Evolutionary conservation across 495 filamentous ascomycete species (phyloP), one percentile per base, ranked within the genome.

Genomic region (Chaetomium cochliodes): DNA sequence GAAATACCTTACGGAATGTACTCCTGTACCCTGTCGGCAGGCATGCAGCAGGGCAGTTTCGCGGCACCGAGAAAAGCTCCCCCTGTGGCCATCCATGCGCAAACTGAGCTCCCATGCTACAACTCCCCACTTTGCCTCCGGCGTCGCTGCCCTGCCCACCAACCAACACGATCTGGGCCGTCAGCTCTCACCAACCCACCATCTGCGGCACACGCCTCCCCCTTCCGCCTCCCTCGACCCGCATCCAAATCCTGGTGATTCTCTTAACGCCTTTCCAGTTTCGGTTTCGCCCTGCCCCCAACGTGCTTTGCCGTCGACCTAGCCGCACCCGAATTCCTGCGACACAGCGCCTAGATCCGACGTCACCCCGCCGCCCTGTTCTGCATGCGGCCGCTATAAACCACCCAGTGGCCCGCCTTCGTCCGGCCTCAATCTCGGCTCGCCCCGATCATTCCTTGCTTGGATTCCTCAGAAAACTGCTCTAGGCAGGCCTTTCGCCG

Each of bases 131-230:
- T n/a, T 25, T 33, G 26, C 26, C 51, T 33, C 42, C 47, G 57
- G 42, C 57, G n/a, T 52, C 58, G 33, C 28, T 54, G 23, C 49
- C 33, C 37, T 58, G 52, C 62, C 49, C 41, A 53, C 42, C 62
- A 62, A 61, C 61, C 57, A 42, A 28, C 51, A 30, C 41, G 15
- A 33, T 30, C 52, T 28, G 5, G 52, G 42, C 23, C 49, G 60
- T 62, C 51, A 63, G 61, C 61, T 50, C 53, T 57, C 61, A 50
- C 53, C 42, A 63, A 50, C 61, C 52, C 22, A 39, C 58, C 60
- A 51, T 64, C 63, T 68, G 69, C 69, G 60, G 56, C 69, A 57
- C 47, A 68, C 65, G 65, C 69, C 65, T 68, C 69, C 69, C 65
- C 69, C 69, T 70, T 70, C 65, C 50, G 54, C 58, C 65, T 57